Conservation (phyloP, 2,329 filamentous ascomycete species). For the Fusarium tupiense region DNA sequence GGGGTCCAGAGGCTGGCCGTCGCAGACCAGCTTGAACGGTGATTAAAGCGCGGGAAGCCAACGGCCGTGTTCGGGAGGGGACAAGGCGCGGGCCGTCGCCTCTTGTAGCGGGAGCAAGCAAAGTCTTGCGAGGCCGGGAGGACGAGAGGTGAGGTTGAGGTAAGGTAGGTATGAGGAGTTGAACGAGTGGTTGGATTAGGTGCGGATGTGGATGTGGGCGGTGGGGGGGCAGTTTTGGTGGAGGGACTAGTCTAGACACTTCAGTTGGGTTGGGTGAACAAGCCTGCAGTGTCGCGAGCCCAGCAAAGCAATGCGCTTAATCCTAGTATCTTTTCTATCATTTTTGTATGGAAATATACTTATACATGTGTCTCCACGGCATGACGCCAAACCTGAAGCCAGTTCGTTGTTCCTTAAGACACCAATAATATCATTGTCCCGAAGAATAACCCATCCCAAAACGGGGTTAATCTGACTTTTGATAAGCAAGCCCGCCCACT, state of each 20-base stretch:
- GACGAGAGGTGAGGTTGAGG: slow-evolving; percentile 16
- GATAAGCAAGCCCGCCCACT: slow-evolving; percentile 16
- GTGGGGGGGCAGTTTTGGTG: slow-evolving; percentile 39
- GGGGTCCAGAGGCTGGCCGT: slow-evolving; percentile 33
- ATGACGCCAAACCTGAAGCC: slow-evolving; percentile 35
- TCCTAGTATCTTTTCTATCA: slow-evolving; percentile 14
- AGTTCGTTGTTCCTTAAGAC: slow-evolving; percentile 15
- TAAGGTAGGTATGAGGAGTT: slow-evolving; percentile 37
- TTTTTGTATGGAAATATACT: slow-evolving; percentile 22
- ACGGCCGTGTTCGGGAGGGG: slow-evolving; percentile 16
- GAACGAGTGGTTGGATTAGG: slow-evolving; percentile 23
- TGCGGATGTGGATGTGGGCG: slow-evolving; percentile 41
- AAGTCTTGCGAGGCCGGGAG: slow-evolving; percentile 28
- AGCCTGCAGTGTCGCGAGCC: slow-evolving; percentile 8
- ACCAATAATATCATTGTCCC: slow-evolving; percentile 23
- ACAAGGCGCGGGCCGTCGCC: slow-evolving; percentile 35
- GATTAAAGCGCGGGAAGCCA: slow-evolving; percentile 16
- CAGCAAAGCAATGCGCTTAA: slow-evolving; percentile 8
- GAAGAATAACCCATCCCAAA: slow-evolving; percentile 30
- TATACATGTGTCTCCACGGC: slow-evolving; percentile 5
- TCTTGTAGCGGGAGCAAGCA: slow-evolving; percentile 25
- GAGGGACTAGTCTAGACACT: slow-evolving; percentile 4
- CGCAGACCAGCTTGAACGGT: slow-evolving; percentile 22
- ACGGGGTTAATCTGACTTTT: slow-evolving; percentile 14
- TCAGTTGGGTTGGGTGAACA: slow-evolving; percentile 18